These are phyloP conservation scores for Echeveria elegans DNA, from an alignment of 164 flowering plant genomes.

Conservation along the genomic window DNA sequence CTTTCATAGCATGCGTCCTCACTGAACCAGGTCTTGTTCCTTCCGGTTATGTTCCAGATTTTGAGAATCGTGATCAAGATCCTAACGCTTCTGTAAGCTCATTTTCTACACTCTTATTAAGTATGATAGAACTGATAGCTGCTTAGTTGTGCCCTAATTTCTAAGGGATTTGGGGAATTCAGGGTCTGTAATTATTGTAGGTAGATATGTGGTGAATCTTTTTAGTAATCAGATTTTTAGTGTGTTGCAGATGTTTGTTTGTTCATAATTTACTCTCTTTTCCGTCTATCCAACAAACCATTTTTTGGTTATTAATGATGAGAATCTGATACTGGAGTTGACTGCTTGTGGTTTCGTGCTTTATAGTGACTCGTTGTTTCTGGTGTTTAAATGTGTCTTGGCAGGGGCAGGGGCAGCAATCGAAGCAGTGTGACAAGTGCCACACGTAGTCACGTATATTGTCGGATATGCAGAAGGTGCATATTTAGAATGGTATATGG, in stretches of 20 bases:
- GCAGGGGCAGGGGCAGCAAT: slow-evolving; percentile 25
- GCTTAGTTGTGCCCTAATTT: too few relatives aligned
- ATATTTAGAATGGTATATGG: slow-evolving; percentile 47
- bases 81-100: slow-evolving; percentile 30
- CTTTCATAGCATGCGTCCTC: slow-evolving; percentile 38
- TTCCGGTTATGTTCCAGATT: slow-evolving; percentile 43
- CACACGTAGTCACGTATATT: slow-evolving; percentile 40
- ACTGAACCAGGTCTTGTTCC: slow-evolving; percentile 56
- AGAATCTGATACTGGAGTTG: neutral
- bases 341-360: neutral
- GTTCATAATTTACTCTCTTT: too few relatives aligned
- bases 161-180: too few relatives aligned
- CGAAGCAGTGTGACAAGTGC: slow-evolving; percentile 54
- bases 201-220: too few relatives aligned
- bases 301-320: neutral
- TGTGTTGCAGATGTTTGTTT: too few relatives aligned
- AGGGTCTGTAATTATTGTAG: too few relatives aligned
- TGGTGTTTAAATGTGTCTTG: slow-evolving; percentile 8
- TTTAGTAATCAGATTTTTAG: too few relatives aligned
- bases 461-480: slow-evolving; percentile 49
- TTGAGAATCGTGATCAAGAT: slow-evolving; percentile 40
- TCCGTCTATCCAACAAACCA: too few relatives aligned
- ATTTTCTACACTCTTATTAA: neutral
- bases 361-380: neutral
- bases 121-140: too few relatives aligned